Evolutionary conservation across 345 rosid species (phyloP).

Genomic region (Populus tremula): DNA sequence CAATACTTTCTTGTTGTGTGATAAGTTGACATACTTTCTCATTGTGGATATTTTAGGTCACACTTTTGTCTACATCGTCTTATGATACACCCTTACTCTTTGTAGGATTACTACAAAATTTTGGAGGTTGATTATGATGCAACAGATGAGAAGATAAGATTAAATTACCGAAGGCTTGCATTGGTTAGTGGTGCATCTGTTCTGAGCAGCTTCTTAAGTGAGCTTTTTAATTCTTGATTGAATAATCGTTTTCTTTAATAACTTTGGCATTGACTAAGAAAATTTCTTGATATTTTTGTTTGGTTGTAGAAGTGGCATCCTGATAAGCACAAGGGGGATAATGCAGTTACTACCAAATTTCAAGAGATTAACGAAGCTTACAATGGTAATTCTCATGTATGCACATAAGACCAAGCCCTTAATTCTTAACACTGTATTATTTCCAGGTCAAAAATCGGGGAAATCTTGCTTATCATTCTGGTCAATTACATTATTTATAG

Average conservation of each 20-base stretch:
- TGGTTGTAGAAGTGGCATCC: constrained; percentile 75
- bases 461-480: not conserved
- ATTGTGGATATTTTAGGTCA: constrained; percentile 1
- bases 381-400: constrained; percentile 37
- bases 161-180: constrained; percentile 73
- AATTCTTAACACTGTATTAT: not conserved
- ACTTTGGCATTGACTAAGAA: constrained; percentile 9
- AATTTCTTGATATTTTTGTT: constrained; percentile 13
- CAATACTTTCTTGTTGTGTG: not conserved
- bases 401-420: not conserved
- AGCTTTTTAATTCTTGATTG: constrained; percentile 17
- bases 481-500: not conserved
- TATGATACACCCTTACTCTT: constrained; percentile 17
- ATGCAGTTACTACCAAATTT: constrained; percentile 60
- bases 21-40: not conserved
- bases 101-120: constrained; percentile 76
- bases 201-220: constrained; percentile 24
- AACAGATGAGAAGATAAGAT: constrained; percentile 67
- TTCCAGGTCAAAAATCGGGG: not conserved
- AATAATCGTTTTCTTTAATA: constrained; percentile 5
- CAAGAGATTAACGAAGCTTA: constrained; percentile 86
- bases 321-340: constrained; percentile 76
- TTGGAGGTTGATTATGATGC: constrained; percentile 83
- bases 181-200: constrained; percentile 52
- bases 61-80: not conserved